Evolutionary conservation across 2,329 filamentous ascomycete genomes (phyloP).

Genomic region (Arthroderma uncinatum): DNA sequence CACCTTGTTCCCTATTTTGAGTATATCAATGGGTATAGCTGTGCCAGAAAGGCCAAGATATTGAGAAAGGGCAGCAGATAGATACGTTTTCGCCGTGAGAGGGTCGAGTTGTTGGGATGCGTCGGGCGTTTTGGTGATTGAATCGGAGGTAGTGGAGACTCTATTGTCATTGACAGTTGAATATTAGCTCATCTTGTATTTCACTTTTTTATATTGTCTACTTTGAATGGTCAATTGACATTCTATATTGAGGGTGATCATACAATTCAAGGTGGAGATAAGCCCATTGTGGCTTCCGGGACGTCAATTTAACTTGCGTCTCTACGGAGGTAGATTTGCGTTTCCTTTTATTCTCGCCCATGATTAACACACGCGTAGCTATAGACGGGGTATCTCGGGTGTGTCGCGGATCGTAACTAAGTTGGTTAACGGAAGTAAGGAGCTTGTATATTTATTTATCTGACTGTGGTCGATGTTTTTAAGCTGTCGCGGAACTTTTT

Average conservation of each 20-base stretch:
- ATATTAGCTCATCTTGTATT: neutral
- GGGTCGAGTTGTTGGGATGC: conserved; percentile 29
- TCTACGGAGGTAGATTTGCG: neutral
- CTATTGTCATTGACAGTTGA: neutral
- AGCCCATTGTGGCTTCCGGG: conserved; percentile 35
- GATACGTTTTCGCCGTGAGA: conserved; percentile 37
- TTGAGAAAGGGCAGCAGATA: conserved; percentile 37
- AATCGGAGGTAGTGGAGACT: conserved; percentile 3
- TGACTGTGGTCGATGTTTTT: too few relatives aligned
- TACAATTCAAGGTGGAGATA: conserved; percentile 36
- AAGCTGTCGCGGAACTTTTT: too few relatives aligned
- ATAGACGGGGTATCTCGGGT: neutral
- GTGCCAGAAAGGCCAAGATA: conserved; percentile 39
- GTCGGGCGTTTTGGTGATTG: conserved; percentile 12
- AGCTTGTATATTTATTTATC: too few relatives aligned
- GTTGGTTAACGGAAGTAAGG: too few relatives aligned
- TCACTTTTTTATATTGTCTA: neutral
- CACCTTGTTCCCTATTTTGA: conserved; percentile 26
- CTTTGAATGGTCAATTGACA: neutral
- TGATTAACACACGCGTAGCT: neutral
- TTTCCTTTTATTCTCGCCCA: conserved; percentile 7
- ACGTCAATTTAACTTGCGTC: conserved; percentile 24
- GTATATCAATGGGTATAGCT: conserved; percentile 38
- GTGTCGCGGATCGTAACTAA: conserved; percentile 10
- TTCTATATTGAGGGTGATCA: conserved; percentile 1